Evolutionary conservation across 225 moss, liverwort and hornwort species (phyloP).

Genomic region (Pseudisothecium myosuroides): DNA sequence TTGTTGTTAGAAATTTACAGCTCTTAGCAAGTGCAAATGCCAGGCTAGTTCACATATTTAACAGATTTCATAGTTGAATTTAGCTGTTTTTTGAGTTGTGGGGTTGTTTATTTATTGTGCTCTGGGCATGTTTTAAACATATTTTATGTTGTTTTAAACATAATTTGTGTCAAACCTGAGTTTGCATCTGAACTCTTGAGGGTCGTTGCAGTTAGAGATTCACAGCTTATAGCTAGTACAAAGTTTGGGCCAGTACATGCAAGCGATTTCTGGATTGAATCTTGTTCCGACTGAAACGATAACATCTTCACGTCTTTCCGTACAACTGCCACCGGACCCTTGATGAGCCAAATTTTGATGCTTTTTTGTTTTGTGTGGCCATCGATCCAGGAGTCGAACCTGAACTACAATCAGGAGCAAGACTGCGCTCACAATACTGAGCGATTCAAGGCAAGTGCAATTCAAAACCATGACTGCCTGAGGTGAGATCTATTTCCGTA

Average conservation of each 20-base stretch:
- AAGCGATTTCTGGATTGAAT: background rate
- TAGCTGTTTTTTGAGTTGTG: background rate
- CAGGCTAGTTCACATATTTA: background rate
- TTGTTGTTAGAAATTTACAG: background rate
- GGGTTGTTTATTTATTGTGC: background rate
- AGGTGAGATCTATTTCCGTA: background rate
- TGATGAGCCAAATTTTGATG: background rate
- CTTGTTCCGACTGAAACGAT: background rate
- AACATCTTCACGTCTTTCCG: too few relatives aligned
- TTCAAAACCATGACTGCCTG: background rate
- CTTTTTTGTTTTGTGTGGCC: background rate
- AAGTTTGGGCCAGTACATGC: background rate
- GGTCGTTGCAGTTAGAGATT: too few relatives aligned
- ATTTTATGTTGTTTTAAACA: too few relatives aligned
- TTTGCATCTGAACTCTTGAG: background rate
- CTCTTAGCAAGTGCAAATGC: background rate
- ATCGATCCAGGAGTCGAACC: background rate
- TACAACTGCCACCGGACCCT: background rate
- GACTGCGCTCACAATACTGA: background rate
- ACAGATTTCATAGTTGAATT: background rate
- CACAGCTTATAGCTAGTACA: background rate
- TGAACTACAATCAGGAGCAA: background rate
- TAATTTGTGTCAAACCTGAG: background rate
- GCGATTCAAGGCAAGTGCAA: background rate
- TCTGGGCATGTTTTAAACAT: background rate